Base-by-base conservation (phyloP, 164 flowering plant genomes). In the Aristolochia californica region DNA sequence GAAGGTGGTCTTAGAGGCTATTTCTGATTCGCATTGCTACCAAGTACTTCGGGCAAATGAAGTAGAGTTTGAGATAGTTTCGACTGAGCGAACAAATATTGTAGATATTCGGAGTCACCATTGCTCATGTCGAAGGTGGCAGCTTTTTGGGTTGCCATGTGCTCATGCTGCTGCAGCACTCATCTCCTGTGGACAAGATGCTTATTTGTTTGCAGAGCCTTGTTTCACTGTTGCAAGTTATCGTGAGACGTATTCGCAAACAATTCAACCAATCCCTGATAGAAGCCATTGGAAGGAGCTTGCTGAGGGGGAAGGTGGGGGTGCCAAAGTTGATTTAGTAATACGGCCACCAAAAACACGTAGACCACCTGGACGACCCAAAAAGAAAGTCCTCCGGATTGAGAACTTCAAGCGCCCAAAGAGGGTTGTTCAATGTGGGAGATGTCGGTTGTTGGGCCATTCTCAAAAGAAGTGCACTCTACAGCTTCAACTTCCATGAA, bases 141-240 rank as follows among this genome's bases (percentile, higher is more conserved):
- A 91, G 66, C 75, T 87, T 16, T 91, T 82, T 72, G 98, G 98
- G 26, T 58, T 88, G 56, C 96, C 98, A 18, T 91, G 98, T 80
- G 98, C 98, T 17, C 98, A 91, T 75, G 96, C 94, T 45, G 93
- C 91, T 44, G 98, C 96, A 43, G 98, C 98, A 15, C 91, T 91
- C 23, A 72, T 91, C 45, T 91, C 98, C 27, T 75, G 83, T 59
- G 83, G 85, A 56, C 83, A 77, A 47, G 74, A 78, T 67, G 74
- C 72, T n/a, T 79, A 77, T 49, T 17, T 71, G 17, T 81, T 78
- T 62, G 83, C 83, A 15, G 85, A 81, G 58, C 75, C 45, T 67
- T 81, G 85, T 70, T 78, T 81, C 60, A 78, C 81, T 12, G 75
- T 75, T 0, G 75, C 63, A 4, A 81, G 77, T 57, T 78, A 78